phyloP scores from a whole-genome alignment of 2,329 filamentous ascomycete genomes.

The Neoascochyta sp. region DNA sequence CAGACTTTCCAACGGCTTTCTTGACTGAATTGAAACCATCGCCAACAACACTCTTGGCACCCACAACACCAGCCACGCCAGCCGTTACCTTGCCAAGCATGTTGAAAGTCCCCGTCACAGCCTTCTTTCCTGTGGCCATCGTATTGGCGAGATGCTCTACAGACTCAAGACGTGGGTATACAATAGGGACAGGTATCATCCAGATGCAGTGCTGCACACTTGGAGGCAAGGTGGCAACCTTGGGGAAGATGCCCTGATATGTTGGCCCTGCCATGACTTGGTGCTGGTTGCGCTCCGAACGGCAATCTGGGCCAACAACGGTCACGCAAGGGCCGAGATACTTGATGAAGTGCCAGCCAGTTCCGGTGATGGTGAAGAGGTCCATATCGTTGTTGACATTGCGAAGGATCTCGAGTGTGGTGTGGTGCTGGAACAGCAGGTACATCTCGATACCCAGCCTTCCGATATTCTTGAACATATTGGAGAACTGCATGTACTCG shows the following conservation, averaged over 20 bases:
- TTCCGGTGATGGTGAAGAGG: slow-evolving; percentile 94
- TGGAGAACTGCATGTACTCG: slow-evolving; percentile 95
- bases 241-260: slow-evolving; percentile 96
- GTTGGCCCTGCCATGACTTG: slow-evolving; percentile 95
- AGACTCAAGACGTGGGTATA: slow-evolving; percentile 88
- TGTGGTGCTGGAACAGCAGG: slow-evolving; percentile 96
- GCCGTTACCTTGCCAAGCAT: slow-evolving; percentile 92
- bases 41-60: slow-evolving; percentile 86
- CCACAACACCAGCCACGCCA: slow-evolving; percentile 91
- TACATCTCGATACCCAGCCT: slow-evolving; percentile 97
- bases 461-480: slow-evolving; percentile 98
- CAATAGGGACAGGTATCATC: slow-evolving; percentile 86
- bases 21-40: slow-evolving; percentile 94
- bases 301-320: slow-evolving; percentile 83
- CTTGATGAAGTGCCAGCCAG: slow-evolving; percentile 98
- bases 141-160: slow-evolving; percentile 90
- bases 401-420: slow-evolving; percentile 86
- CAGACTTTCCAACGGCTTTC: slow-evolving; percentile 91
- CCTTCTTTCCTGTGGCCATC: slow-evolving; percentile 91
- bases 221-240: slow-evolving; percentile 82
- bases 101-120: slow-evolving; percentile 94
- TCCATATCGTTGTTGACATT: slow-evolving; percentile 85
- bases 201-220: slow-evolving; percentile 95
- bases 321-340: slow-evolving; percentile 88
- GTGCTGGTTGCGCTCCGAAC: slow-evolving; percentile 83